Evolutionary conservation across 208 protist genomes (phyloP), one percentile per base, ranked within the genome.

Genomic region (Acanthamoeba culbertsoni): DNA sequence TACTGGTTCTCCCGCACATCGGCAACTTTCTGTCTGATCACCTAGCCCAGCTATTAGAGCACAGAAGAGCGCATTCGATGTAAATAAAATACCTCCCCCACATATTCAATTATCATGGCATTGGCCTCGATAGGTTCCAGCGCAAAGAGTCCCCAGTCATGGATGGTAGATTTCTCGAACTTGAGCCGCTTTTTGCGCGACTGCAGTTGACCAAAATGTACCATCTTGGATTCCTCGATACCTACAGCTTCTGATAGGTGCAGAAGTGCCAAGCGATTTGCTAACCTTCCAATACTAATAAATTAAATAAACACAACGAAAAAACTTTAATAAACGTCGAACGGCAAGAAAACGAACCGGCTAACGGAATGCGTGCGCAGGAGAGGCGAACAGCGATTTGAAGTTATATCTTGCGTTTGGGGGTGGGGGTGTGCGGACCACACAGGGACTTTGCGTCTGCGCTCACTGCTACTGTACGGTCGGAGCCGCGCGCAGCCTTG

Each of bases 91-190:
- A 95, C 42, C 31, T 94, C 86, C 16, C 94, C 94, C 18, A 97
- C 93, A 57, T 97, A 97, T 46, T 97, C 96, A 14, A 97, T 97
- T 0, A 97, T 95, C 96, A 97, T 96, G 40, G 97, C 96, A 18
- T 96, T 94, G 26, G 71, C 57, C 46, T 96, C 55, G 65, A 97
- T 97, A 14, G 48, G 73, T 57, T 97, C 96, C 45, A 95, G 37
- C 42, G 96, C 94, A 90, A 97, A 97, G 10, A 97, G 73, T 57
- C 97, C 97, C 95, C 95, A 97, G 40, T 97, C 95, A 43, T 97
- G 97, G 71, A 97, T 97, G 14, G 68, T 57, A 26, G 96, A 97
- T 65, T 92, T 57, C n/a, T 92, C 68, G 51, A 97, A 97, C 68
- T 95, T 97, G n/a, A 97, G 92, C 28, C 89, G 91, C 48, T 97